Conservation (phyloP, 1,284 basidiomycete genomes). For the Cystobasidium slooffiae region DNA sequence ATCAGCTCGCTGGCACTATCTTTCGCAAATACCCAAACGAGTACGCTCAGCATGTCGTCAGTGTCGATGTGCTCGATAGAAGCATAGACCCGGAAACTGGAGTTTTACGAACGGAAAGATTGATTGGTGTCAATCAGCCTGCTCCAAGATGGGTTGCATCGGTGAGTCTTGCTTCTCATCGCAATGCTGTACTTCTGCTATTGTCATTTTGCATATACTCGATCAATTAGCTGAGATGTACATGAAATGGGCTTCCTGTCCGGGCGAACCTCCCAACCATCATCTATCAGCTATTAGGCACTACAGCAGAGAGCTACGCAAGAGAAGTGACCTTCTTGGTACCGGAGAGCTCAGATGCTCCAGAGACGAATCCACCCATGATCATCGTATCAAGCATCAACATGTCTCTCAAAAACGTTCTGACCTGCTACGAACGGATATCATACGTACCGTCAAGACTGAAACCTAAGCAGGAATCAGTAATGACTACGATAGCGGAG, state of each 20-base stretch:
- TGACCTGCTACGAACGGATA: slow-evolving; percentile 39
- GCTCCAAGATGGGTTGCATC: slow-evolving; percentile 80
- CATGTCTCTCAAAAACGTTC: slow-evolving; percentile 42
- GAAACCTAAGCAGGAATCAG: slow-evolving; percentile 19
- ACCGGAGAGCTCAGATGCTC: slow-evolving; percentile 62
- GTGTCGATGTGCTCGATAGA: slow-evolving; percentile 84
- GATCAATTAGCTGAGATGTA: too few relatives aligned
- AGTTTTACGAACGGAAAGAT: slow-evolving; percentile 81
- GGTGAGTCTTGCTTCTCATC: slow-evolving; percentile 60
- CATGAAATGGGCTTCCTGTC: too few relatives aligned
- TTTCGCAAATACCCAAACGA: slow-evolving; percentile 44
- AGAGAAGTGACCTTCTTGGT: slow-evolving; percentile 91
- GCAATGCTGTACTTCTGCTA: slow-evolving; percentile 30
- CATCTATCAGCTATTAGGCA: slow-evolving; percentile 73
- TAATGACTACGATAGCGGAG: slow-evolving; percentile 39
- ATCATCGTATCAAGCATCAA: slow-evolving; percentile 42
- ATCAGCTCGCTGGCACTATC: slow-evolving; percentile 29
- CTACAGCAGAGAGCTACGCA: slow-evolving; percentile 89
- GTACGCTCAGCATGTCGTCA: slow-evolving; percentile 67
- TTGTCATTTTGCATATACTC: too few relatives aligned
- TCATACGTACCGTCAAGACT: slow-evolving; percentile 21
- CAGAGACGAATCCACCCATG: slow-evolving; percentile 24
- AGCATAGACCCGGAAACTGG: slow-evolving; percentile 80
- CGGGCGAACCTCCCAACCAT: background rate
- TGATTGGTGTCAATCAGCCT: slow-evolving; percentile 83